Evolutionary conservation across 306 rosid species (phyloP).

Genomic region (Albizia julibrissin): DNA sequence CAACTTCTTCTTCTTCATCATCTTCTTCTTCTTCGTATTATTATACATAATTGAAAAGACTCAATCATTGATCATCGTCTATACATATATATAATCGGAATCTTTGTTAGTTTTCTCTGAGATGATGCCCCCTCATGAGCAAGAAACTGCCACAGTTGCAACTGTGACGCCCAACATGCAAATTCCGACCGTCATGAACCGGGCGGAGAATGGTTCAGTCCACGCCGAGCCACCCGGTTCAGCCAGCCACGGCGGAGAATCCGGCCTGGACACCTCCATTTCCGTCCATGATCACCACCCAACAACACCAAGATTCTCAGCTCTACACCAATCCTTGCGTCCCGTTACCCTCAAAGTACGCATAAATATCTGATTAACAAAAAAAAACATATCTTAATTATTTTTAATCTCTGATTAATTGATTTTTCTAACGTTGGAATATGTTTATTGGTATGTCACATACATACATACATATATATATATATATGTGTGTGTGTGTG

Average conservation of each 20-base stretch:
- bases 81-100: not conserved
- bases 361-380: not conserved
- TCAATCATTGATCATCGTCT: not conserved
- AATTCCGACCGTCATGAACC: constrained; percentile 30
- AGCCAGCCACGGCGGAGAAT: not conserved
- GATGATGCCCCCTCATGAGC: constrained; percentile 68
- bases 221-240: constrained; percentile 45
- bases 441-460: not conserved
- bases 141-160: constrained; percentile 34
- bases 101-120: not conserved
- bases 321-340: constrained; percentile 48
- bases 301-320: constrained; percentile 28
- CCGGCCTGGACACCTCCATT: constrained; percentile 22
- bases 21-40: not conserved
- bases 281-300: constrained; percentile 6
- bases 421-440: not conserved
- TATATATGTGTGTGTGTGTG: not conserved
- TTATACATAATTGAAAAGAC: not conserved
- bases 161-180: constrained; percentile 18
- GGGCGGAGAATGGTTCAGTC: constrained; percentile 48
- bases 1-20: not conserved
- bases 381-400: not conserved
- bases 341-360: constrained; percentile 64
- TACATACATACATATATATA: not conserved
- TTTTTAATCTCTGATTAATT: not conserved